Evolutionary conservation across 768 basidiomycete genomes (phyloP), one percentile per base, ranked within the genome.

Genomic region (Scleroderma citrinum): DNA sequence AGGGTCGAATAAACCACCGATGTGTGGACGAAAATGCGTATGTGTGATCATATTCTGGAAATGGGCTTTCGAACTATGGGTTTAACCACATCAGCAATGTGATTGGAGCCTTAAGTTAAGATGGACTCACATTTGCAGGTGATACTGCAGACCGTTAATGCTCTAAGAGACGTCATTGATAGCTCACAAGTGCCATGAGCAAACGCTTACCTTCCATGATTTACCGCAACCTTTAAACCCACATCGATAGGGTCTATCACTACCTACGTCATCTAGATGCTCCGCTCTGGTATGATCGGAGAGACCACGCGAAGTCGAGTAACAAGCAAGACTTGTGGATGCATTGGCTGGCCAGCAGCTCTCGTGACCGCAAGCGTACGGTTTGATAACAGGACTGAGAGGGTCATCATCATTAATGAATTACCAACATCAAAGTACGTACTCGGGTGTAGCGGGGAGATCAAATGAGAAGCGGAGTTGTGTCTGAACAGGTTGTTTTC

Each of bases 61-160:
- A 63, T 92, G 89, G 3, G 77, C 82, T 46, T 84, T 82, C 14
- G 88, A 92, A 52, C 87, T 90, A 55, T 29, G 34, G 8, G 36
- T 44, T 21, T 38, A 35, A 6, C 29, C 38, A 56, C 11, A 56
- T 50, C 44, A 46, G 41, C 3, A 35, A 16, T 21, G 24, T 39
- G 5, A 17, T 0, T 34, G 10, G 8, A 5, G 46, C 12, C n/a
- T 31, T 2, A 7, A 39, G 26, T 31, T 17, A 30, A n/a, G 57
- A 56, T 17, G 45, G 29, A 51, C 73, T 53, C 63, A 88, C 87
- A 91, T 78, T 68, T 92, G 89, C 41, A 92, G 69, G 66, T 92
- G 89, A 57, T 92, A 92, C 63, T 92, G 90, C 21, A 92, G 74
- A 23, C 89, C 89, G 56, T 92, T 92, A 57, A 91, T 72, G 53